phyloP scores from a whole-genome alignment of 139 green algal genomes.

The Monoraphidium neglectum region DNA sequence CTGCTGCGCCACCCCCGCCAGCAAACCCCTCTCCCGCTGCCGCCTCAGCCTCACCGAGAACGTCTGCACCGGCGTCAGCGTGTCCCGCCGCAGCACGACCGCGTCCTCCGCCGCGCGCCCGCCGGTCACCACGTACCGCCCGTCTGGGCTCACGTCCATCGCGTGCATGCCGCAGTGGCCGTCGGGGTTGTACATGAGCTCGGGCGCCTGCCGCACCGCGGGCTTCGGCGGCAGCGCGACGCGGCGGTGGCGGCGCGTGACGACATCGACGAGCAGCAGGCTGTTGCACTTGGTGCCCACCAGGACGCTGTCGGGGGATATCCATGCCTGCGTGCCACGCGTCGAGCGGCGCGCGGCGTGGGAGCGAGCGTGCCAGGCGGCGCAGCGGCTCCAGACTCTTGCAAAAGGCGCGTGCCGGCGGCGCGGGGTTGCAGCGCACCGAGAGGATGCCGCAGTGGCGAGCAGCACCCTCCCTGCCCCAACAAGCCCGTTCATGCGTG shows the following conservation, averaged over 20 bases:
- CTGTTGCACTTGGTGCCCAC: conserved; percentile 76
- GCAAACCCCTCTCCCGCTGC: too few relatives aligned
- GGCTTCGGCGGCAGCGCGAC: conserved; percentile 30
- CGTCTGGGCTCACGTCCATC: not conserved
- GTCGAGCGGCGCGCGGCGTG: too few relatives aligned
- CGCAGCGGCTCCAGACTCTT: not conserved
- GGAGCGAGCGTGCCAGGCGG: not conserved
- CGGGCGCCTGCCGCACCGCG: conserved; percentile 8
- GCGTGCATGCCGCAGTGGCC: not conserved
- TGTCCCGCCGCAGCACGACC: too few relatives aligned
- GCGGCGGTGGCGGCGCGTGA: not conserved
- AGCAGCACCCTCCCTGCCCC: not conserved
- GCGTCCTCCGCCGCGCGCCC: not conserved
- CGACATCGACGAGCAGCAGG: conserved; percentile 44
- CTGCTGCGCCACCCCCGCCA: too few relatives aligned
- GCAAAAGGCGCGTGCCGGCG: not conserved
- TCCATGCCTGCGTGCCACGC: conserved; percentile 51
- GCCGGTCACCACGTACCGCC: conserved; percentile 5
- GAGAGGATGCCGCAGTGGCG: not conserved
- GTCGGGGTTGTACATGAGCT: not conserved
- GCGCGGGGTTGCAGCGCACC: not conserved
- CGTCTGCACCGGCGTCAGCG: too few relatives aligned
- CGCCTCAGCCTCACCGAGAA: too few relatives aligned
- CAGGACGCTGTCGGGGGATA: conserved; percentile 43
- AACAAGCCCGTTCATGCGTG: not conserved